These are phyloP conservation scores for Pholiota molesta DNA, from an alignment of 768 basidiomycete genomes.

Conservation along the genomic window DNA sequence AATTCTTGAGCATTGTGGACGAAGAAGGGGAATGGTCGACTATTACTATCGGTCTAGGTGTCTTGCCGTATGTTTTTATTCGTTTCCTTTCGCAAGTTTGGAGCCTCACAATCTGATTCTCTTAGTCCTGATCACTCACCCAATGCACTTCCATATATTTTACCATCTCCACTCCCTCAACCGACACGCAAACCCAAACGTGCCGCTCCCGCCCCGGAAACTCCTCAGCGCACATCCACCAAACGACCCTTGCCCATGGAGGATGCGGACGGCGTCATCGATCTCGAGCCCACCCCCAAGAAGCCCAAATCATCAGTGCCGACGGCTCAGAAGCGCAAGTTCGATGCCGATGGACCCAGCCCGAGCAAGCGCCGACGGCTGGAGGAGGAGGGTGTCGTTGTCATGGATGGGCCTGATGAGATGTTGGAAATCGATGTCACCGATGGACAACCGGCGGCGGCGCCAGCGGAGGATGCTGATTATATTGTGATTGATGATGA, in stretches of 20 bases:
- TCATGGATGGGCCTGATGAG: constrained; percentile 64
- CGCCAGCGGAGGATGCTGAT: background rate
- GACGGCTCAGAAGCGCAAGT: constrained; percentile 23
- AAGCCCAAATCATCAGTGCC: constrained; percentile 27
- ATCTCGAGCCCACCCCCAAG: constrained; percentile 62
- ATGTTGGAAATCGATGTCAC: constrained; percentile 9
- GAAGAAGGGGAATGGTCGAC: constrained; percentile 81
- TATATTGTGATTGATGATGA: constrained; percentile 11
- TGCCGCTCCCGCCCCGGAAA: constrained; percentile 40
- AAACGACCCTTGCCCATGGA: constrained; percentile 65
- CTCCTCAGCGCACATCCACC: constrained; percentile 41
- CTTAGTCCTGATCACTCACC: constrained; percentile 57
- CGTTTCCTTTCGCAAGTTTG: background rate
- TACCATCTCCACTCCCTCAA: constrained; percentile 66
- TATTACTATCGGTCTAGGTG: constrained; percentile 68
- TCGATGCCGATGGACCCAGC: constrained; percentile 37
- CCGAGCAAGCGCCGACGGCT: constrained; percentile 67
- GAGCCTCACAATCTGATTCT: background rate
- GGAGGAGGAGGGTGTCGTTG: constrained; percentile 75
- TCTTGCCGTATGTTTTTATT: constrained; percentile 66
- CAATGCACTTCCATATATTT: constrained; percentile 56
- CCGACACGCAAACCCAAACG: constrained; percentile 50
- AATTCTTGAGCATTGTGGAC: constrained; percentile 87
- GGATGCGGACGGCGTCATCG: constrained; percentile 53
- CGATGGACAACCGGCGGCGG: background rate